Evolutionary conservation across 257 asterid genomes (phyloP).

Genomic region (Fraxinus excelsior): DNA sequence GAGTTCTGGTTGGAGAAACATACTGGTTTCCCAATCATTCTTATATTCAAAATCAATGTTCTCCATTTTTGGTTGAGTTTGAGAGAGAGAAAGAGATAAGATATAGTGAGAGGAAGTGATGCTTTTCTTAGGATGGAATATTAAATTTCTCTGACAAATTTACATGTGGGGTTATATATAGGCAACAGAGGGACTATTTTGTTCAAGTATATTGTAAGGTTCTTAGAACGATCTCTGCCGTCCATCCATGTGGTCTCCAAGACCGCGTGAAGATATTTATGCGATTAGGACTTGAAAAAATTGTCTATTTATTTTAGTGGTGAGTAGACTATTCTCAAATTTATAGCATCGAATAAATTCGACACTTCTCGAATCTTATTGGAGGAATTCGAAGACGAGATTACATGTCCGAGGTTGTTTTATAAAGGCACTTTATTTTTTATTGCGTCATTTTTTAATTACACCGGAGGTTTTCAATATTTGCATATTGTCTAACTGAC

Average conservation of each 20-base stretch:
- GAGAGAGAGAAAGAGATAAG: background rate
- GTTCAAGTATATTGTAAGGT: slow-evolving; percentile 19
- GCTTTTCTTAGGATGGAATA: background rate
- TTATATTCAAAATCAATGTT: slow-evolving; percentile 35
- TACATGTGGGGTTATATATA: background rate
- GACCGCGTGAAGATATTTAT: slow-evolving; percentile 17
- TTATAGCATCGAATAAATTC: too few relatives aligned
- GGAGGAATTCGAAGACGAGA: too few relatives aligned
- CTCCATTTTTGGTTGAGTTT: slow-evolving; percentile 25
- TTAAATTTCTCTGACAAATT: background rate
- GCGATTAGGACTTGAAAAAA: too few relatives aligned
- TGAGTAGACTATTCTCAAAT: too few relatives aligned
- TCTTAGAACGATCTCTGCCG: slow-evolving; percentile 28
- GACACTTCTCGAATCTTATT: too few relatives aligned
- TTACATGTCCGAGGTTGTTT: too few relatives aligned
- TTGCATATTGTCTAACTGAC: too few relatives aligned
- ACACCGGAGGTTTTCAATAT: too few relatives aligned
- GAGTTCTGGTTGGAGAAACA: slow-evolving; percentile 39
- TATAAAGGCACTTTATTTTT: too few relatives aligned
- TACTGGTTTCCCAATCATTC: slow-evolving; percentile 43
- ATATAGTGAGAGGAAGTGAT: background rate
- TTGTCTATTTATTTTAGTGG: too few relatives aligned
- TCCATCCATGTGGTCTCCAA: background rate
- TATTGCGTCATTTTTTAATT: too few relatives aligned
- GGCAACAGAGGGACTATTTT: background rate